Evolutionary conservation across 2,329 filamentous ascomycete genomes (phyloP).

Genomic region (Cordyceps javanica): DNA sequence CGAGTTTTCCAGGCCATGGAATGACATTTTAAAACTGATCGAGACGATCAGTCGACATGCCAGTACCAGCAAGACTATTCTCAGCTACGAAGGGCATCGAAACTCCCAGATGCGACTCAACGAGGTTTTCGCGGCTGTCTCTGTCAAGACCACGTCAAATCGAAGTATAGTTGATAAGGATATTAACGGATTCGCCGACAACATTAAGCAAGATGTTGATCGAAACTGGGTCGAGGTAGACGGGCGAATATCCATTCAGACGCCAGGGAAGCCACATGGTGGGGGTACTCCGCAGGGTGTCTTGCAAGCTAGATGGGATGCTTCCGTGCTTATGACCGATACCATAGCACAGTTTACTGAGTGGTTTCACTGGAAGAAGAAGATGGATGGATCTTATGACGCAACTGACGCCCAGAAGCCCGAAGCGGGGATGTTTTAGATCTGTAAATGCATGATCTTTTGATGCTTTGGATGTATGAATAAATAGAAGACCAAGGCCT

Average conservation of each 20-base stretch:
- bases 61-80: background rate
- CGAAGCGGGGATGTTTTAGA: background rate
- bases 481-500: too few species aligned
- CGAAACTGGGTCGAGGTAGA: conserved; percentile 36
- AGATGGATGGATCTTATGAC: background rate
- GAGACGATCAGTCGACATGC: background rate
- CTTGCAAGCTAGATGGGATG: conserved; percentile 25
- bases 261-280: conserved; percentile 27
- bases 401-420: too few species aligned
- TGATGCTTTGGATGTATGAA: too few species aligned
- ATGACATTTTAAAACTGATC: background rate
- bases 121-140: conserved; percentile 11
- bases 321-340: conserved; percentile 23
- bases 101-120: background rate
- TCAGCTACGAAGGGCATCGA: background rate
- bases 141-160: conserved; percentile 10
- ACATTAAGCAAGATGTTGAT: conserved; percentile 38
- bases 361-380: conserved; percentile 30
- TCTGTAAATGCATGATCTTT: background rate
- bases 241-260: conserved; percentile 31
- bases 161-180: conserved; percentile 21
- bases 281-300: conserved; percentile 26
- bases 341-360: conserved; percentile 24
- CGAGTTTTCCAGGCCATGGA: background rate
- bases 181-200: conserved; percentile 33